A percentile compares a stretch with the other conserved stretches of the same genome.
These are phyloP conservation scores for Senna tora DNA, from an alignment of 306 rosid species.

Conservation along the genomic window DNA sequence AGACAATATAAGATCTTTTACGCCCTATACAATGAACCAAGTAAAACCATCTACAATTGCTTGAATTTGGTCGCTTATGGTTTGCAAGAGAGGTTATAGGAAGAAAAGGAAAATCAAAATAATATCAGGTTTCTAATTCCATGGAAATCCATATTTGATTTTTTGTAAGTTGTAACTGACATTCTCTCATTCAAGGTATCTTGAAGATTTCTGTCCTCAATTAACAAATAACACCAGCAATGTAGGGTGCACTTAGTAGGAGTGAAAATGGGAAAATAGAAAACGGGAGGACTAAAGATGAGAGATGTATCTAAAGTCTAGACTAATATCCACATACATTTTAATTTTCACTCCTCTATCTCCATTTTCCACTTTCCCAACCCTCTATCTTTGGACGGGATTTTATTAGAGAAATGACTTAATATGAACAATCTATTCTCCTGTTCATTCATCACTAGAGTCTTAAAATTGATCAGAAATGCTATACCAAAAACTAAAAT, in stretches of 20 bases:
- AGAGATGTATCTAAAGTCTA: neutral
- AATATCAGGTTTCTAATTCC: neutral
- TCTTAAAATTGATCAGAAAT: neutral
- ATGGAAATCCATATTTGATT: neutral
- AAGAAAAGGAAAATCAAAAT: neutral
- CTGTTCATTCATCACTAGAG: neutral
- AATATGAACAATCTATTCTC: neutral
- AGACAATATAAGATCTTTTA: neutral
- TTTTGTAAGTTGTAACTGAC: neutral
- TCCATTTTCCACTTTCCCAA: neutral
- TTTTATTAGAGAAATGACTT: constrained; percentile 14
- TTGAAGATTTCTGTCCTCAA: neutral
- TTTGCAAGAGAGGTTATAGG: neutral
- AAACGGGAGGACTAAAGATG: neutral
- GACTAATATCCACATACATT: neutral
- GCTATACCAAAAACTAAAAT: constrained; percentile 26
- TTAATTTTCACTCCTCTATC: neutral
- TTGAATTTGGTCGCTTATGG: neutral
- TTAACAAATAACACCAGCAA: neutral
- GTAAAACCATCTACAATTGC: neutral
- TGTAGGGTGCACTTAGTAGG: neutral
- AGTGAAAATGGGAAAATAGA: neutral
- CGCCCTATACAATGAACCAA: neutral
- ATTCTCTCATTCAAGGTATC: neutral
- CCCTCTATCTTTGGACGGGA: neutral